phyloP scores from a whole-genome alignment of 2,329 filamentous ascomycete species.

The Penicillium digitatum region DNA sequence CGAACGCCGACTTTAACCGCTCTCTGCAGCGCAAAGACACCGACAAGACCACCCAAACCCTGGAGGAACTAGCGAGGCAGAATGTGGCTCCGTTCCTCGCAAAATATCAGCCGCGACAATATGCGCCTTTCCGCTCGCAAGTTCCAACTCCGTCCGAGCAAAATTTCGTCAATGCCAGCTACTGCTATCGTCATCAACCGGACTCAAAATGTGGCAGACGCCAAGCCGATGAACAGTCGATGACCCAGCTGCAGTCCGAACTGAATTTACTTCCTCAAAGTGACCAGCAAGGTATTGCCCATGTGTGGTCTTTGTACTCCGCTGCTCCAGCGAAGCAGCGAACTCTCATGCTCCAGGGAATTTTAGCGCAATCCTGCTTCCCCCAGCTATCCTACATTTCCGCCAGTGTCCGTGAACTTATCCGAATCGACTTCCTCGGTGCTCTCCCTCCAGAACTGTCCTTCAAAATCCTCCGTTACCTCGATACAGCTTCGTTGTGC shows the following conservation, averaged over 20 bases:
- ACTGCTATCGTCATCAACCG: constrained; percentile 90
- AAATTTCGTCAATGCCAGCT: constrained; percentile 67
- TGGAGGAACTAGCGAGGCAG: constrained; percentile 64
- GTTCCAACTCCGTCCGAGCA: constrained; percentile 40
- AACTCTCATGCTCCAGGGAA: constrained; percentile 93
- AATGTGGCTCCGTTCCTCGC: constrained; percentile 84
- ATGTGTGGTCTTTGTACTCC: constrained; percentile 97
- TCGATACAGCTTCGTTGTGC: constrained; percentile 91
- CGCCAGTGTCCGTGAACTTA: constrained; percentile 83
- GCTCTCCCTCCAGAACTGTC: constrained; percentile 86
- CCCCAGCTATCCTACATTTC: constrained; percentile 93
- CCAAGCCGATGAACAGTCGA: constrained; percentile 89
- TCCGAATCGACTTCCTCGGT: constrained; percentile 93
- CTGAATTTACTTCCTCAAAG: constrained; percentile 74
- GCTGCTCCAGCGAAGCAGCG: constrained; percentile 90
- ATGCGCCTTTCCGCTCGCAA: constrained; percentile 66
- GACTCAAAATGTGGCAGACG: constrained; percentile 82
- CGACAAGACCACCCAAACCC: constrained; percentile 36
- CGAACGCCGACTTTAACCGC: constrained; percentile 24
- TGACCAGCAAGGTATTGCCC: constrained; percentile 92
- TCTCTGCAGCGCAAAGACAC: constrained; percentile 26
- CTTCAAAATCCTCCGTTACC: constrained; percentile 86
- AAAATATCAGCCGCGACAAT: constrained; percentile 83
- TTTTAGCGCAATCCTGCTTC: constrained; percentile 95
- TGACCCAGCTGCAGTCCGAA: constrained; percentile 91